These are phyloP conservation scores for Phanerochaete carnosa DNA, from an alignment of 768 basidiomycete genomes.

Conservation along the genomic window DNA sequence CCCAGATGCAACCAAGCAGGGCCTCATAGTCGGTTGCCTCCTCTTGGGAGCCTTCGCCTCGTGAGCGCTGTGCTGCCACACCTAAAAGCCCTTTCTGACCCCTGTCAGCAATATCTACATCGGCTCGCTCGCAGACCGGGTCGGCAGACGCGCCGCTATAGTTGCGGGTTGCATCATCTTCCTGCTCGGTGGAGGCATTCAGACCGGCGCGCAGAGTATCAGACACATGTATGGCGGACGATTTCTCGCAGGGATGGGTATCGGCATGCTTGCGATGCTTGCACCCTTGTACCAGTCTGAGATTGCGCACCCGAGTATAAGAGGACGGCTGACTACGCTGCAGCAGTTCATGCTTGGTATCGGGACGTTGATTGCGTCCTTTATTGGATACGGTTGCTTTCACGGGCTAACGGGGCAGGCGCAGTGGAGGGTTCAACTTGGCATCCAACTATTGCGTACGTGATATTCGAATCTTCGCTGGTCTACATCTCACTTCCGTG, in stretches of 20 bases:
- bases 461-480: neutral
- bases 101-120: slow-evolving; percentile 16
- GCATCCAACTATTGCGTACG: slow-evolving; percentile 20
- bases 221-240: slow-evolving; percentile 48
- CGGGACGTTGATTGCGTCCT: slow-evolving; percentile 47
- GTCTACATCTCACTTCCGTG: neutral
- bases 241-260: slow-evolving; percentile 44
- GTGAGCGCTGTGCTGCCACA: neutral
- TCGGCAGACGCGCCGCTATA: slow-evolving; percentile 19
- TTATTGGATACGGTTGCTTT: slow-evolving; percentile 23
- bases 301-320: slow-evolving; percentile 54
- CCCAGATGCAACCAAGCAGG: slow-evolving; percentile 17
- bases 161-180: slow-evolving; percentile 22
- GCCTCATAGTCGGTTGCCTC: slow-evolving; percentile 23
- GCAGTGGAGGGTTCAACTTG: slow-evolving; percentile 50
- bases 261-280: slow-evolving; percentile 47
- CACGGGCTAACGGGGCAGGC: slow-evolving; percentile 24
- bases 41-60: slow-evolving; percentile 23
- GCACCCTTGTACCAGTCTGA: slow-evolving; percentile 57
- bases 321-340: slow-evolving; percentile 50
- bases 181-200: slow-evolving; percentile 40
- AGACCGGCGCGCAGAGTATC: slow-evolving; percentile 44
- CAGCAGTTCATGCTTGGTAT: slow-evolving; percentile 52
- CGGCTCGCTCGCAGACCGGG: slow-evolving; percentile 17
- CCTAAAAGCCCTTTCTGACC: neutral